A percentile compares a stretch with the other conserved stretches of the same genome.
phyloP scores from a whole-genome alignment of 257 asterid species.

The Salvia miltiorrhiza region DNA sequence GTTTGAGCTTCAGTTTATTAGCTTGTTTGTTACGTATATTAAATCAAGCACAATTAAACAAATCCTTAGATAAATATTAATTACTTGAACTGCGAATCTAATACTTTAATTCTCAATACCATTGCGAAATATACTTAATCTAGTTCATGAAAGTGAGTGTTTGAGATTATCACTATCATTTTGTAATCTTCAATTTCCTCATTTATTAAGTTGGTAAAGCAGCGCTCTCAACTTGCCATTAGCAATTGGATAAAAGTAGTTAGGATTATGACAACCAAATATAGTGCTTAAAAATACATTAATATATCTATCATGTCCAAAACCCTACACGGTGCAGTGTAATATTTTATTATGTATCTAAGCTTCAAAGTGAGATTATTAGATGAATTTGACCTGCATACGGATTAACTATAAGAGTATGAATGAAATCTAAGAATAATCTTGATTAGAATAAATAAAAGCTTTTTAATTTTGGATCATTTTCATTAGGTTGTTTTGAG shows the following conservation, averaged over 20 bases:
- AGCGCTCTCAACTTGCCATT: conserved; percentile 3
- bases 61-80: background rate
- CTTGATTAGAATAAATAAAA: background rate
- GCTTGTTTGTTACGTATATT: background rate
- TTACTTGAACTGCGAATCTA: background rate
- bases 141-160: conserved; percentile 2
- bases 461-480: background rate
- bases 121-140: conserved; percentile 9
- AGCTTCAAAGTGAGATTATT: background rate
- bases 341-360: background rate
- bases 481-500: background rate
- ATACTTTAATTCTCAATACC: background rate
- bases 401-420: background rate
- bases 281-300: background rate
- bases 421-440: background rate
- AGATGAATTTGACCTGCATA: conserved; percentile 1
- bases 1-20: too few relatives aligned
- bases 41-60: background rate
- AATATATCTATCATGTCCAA: background rate
- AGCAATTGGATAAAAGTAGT: conserved; percentile 21
- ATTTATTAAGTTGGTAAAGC: conserved; percentile 28
- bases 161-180: conserved; percentile 13
- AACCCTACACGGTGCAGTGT: background rate
- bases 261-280: conserved; percentile 27
- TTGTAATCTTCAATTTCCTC: conserved; percentile 14